phyloP scores from a whole-genome alignment of 2,329 filamentous ascomycete genomes.

The Peltaster fructicola region DNA sequence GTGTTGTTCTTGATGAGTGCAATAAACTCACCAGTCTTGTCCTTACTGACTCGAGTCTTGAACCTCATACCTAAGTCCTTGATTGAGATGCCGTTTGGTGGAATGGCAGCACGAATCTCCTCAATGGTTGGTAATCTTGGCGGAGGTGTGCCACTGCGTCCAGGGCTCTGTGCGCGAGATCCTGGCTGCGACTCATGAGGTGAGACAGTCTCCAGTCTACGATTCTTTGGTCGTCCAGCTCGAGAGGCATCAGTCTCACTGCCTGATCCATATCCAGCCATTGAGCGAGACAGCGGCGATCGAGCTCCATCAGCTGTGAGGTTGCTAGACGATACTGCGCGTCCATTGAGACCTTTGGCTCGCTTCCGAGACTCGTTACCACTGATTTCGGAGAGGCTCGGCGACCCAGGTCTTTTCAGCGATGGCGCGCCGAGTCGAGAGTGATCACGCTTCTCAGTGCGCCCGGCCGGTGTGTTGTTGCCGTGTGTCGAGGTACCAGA shows the following conservation, averaged over 20 bases:
- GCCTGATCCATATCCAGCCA: slow-evolving; percentile 38
- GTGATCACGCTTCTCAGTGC: slow-evolving; percentile 32
- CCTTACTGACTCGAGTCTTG: slow-evolving; percentile 23
- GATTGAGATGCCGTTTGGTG: slow-evolving; percentile 26
- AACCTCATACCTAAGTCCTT: slow-evolving; percentile 23
- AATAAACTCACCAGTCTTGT: slow-evolving; percentile 23
- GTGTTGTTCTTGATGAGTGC: slow-evolving; percentile 24
- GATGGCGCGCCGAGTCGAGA: slow-evolving; percentile 32
- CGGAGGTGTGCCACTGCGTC: slow-evolving; percentile 8
- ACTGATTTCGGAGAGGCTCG: slow-evolving; percentile 75
- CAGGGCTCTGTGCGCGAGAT: slow-evolving; percentile 18
- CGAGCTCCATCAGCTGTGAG: slow-evolving; percentile 7
- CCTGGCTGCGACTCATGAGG: slow-evolving; percentile 8
- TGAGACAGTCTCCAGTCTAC: slow-evolving; percentile 10
- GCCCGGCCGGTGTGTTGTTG: slow-evolving; percentile 46
- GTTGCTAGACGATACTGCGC: slow-evolving; percentile 18
- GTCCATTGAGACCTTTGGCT: slow-evolving; percentile 23
- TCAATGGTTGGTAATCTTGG: slow-evolving; percentile 23
- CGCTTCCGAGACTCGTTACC: slow-evolving; percentile 82
- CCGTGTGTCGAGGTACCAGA: slow-evolving; percentile 51
- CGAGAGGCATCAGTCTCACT: slow-evolving; percentile 59
- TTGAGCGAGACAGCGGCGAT: slow-evolving; percentile 7
- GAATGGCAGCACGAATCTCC: slow-evolving; percentile 28
- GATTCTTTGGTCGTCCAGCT: slow-evolving; percentile 35
- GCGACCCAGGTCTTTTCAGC: slow-evolving; percentile 72